A percentile compares a stretch with the other conserved stretches of the same genome.
These are phyloP conservation scores for Candida palmyrensis DNA, from an alignment of 805 yeast species.

Conservation along the genomic window DNA sequence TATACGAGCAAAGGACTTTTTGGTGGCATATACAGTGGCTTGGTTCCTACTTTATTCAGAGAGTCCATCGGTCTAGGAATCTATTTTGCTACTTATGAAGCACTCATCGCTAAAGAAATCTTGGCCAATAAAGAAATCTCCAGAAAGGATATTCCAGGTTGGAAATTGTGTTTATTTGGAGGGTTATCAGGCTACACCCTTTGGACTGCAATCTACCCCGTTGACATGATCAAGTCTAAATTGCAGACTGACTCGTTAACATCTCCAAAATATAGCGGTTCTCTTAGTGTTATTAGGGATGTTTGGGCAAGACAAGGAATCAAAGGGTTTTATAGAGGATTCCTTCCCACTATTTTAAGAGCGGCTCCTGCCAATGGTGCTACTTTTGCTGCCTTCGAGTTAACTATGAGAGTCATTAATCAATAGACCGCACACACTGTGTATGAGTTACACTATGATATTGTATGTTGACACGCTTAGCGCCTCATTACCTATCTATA, in stretches of 20 bases:
- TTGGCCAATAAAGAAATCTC: constrained; percentile 30
- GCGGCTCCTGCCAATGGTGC: constrained; percentile 99
- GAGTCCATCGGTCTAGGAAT: constrained; percentile 87
- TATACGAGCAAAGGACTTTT: constrained; percentile 46
- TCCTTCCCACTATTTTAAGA: constrained; percentile 85
- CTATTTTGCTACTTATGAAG: constrained; percentile 89
- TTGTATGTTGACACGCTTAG: no score
- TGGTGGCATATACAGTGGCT: constrained; percentile 69
- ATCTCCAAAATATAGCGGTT: constrained; percentile 54
- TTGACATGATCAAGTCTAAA: constrained; percentile 87
- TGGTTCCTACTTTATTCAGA: constrained; percentile 75
- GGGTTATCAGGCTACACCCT: constrained; percentile 87
- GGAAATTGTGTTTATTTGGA: constrained; percentile 83
- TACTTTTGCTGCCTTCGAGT: constrained; percentile 89
- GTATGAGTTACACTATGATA: no score
- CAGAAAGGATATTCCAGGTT: constrained; percentile 79
- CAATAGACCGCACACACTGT: background rate
- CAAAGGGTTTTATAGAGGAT: constrained; percentile 84
- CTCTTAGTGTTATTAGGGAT: constrained; percentile 53
- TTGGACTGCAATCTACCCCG: constrained; percentile 83
- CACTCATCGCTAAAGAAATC: constrained; percentile 66
- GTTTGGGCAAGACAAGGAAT: constrained; percentile 58
- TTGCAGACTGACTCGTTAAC: constrained; percentile 63
- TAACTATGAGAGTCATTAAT: constrained; percentile 63
- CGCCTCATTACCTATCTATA: no score